phyloP scores from a whole-genome alignment of 2,329 filamentous ascomycete genomes.

The Xylaria sp. region DNA sequence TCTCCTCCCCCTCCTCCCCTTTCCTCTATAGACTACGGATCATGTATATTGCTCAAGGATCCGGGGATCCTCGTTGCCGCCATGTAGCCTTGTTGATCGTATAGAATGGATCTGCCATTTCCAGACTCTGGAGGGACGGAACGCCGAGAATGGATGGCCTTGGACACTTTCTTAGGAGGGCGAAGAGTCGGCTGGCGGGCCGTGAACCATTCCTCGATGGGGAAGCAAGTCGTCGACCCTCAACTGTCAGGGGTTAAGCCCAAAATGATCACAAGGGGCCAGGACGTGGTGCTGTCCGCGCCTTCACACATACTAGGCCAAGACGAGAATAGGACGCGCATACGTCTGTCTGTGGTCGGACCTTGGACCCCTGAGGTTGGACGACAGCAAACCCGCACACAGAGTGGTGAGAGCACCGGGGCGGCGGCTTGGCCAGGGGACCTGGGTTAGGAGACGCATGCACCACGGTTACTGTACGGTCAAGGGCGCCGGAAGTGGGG shows the following conservation, averaged over 20 bases:
- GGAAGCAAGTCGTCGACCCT: constrained; percentile 18
- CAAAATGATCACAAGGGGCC: constrained; percentile 24
- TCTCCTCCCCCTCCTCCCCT: background rate
- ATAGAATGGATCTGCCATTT: constrained; percentile 28
- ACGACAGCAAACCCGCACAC: background rate
- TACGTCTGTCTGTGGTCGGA: constrained; percentile 13
- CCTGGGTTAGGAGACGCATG: background rate
- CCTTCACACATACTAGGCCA: constrained; percentile 27
- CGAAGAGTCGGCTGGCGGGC: constrained; percentile 39
- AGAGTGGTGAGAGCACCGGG: constrained; percentile 12
- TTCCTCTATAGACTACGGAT: background rate
- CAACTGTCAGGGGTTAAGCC: constrained; percentile 23
- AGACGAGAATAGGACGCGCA: constrained; percentile 24
- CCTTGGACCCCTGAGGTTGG: constrained; percentile 8
- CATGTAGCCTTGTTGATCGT: constrained; percentile 8
- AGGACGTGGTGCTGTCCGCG: constrained; percentile 11
- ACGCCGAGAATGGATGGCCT: constrained; percentile 20
- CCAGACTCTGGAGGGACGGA: constrained; percentile 32
- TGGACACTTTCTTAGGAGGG: constrained; percentile 24
- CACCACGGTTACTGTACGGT: constrained; percentile 18
- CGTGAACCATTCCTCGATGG: constrained; percentile 30
- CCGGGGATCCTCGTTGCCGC: constrained; percentile 6
- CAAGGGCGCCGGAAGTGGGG: constrained; percentile 32
- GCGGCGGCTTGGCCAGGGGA: constrained; percentile 13
- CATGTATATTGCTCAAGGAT: constrained; percentile 7